Conservation (phyloP, 164 flowering plant species). For the Aristolochia fimbriata region DNA sequence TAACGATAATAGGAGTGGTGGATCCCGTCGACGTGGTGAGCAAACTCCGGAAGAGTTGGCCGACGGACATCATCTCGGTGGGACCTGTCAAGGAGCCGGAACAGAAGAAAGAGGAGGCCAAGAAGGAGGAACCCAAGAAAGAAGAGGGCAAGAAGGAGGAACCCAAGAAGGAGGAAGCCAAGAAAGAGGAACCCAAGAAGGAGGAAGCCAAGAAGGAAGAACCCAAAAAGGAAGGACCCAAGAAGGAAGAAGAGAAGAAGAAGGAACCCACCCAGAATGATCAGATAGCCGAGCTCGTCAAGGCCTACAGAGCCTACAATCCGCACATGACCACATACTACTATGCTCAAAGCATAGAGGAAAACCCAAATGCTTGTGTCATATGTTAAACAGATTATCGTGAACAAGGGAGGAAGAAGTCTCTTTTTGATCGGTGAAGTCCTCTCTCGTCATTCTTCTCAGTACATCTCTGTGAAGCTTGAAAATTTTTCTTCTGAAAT, state of each 20-base stretch:
- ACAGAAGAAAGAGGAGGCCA: slow-evolving; percentile 20
- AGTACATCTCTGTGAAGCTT: no score
- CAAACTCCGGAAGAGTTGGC: slow-evolving; percentile 43
- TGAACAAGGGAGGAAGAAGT: neutral
- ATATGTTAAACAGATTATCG: slow-evolving; percentile 28
- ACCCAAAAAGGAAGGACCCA: slow-evolving; percentile 16
- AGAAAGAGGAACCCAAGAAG: neutral
- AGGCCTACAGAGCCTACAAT: slow-evolving; percentile 46
- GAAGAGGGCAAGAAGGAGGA: slow-evolving; percentile 4
- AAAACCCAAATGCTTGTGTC: slow-evolving; percentile 76
- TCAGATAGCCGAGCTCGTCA: slow-evolving; percentile 35
- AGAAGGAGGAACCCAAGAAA: slow-evolving; percentile 2
- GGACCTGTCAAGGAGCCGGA: slow-evolving; percentile 55
- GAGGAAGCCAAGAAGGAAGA: slow-evolving; percentile 13
- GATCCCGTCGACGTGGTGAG: slow-evolving; percentile 57
- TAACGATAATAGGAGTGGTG: slow-evolving; percentile 62
- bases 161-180: slow-evolving; percentile 4
- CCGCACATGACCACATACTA: slow-evolving; percentile 46
- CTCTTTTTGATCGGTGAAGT: neutral
- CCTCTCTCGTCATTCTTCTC: no score
- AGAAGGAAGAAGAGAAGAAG: slow-evolving; percentile 14
- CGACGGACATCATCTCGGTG: slow-evolving; percentile 37
- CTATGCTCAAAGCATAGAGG: slow-evolving; percentile 62
- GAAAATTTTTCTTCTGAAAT: no score
- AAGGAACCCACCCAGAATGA: slow-evolving; percentile 15